These are phyloP conservation scores for Eimeria necatrix DNA, from an alignment of 169 alveolate species.

Conservation along the genomic window DNA sequence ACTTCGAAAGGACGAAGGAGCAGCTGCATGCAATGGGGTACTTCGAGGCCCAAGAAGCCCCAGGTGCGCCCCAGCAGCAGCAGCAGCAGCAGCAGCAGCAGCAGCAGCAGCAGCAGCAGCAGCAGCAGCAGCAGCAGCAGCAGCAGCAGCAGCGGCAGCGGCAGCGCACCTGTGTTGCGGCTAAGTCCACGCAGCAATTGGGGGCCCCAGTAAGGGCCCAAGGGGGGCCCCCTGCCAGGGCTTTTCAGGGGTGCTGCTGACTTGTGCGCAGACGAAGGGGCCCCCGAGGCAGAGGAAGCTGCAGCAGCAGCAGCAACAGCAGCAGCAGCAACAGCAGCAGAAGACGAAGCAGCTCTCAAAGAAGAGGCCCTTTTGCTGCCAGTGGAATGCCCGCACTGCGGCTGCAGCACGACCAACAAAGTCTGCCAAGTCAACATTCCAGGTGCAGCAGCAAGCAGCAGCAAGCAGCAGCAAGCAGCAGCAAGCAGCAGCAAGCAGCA, in stretches of 20 bases:
- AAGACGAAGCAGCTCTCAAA: neutral
- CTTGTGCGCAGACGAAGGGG: neutral
- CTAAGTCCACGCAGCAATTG: no score
- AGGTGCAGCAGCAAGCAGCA: constrained; percentile 82
- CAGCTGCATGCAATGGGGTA: constrained; percentile 93
- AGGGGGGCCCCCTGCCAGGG: no score
- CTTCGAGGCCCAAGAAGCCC: constrained; percentile 83
- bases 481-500: neutral
- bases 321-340: neutral
- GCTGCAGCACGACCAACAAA: constrained; percentile 88
- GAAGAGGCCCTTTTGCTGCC: constrained; percentile 32
- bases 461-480: no score
- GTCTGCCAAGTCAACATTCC: constrained; percentile 97
- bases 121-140: constrained; percentile 13
- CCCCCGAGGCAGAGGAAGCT: neutral
- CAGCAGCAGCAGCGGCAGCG: neutral
- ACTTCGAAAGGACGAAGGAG: constrained; percentile 90
- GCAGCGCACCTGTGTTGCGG: neutral
- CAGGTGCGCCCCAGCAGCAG: neutral
- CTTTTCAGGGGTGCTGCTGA: neutral
- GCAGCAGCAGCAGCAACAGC: no score
- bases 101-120: neutral
- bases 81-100: constrained; percentile 5
- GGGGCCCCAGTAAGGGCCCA: no score
- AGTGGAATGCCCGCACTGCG: constrained; percentile 91